These are phyloP conservation scores for Paecilomyces formosus DNA, from an alignment of 2,329 filamentous ascomycete genomes.

Conservation along the genomic window DNA sequence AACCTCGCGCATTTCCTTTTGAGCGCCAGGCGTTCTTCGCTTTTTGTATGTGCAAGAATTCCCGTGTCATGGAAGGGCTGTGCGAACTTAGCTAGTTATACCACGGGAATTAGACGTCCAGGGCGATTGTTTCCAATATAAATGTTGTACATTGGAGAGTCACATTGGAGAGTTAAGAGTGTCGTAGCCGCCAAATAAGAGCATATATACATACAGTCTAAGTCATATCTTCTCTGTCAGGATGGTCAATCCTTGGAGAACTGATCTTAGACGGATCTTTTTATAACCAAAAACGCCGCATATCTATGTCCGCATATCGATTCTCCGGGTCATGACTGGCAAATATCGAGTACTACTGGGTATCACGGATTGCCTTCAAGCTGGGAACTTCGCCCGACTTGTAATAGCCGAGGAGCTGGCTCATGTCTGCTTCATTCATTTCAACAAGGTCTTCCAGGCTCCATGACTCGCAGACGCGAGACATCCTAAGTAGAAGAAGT, in stretches of 20 bases:
- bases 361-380: slow-evolving; percentile 24
- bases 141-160: not conserved
- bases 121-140: not conserved
- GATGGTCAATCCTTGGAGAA: not conserved
- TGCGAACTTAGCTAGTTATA: not conserved
- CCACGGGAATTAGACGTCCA: not conserved
- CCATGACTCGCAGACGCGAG: slow-evolving; percentile 80
- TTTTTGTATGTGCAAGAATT: not conserved
- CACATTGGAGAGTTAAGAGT: no score
- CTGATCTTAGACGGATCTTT: not conserved
- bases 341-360: not conserved
- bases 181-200: not conserved
- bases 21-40: not conserved
- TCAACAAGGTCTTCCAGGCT: slow-evolving; percentile 75
- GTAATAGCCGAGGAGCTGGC: slow-evolving; percentile 71
- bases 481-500: slow-evolving; percentile 60
- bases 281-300: not conserved
- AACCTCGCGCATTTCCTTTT: not conserved
- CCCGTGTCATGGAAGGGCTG: not conserved
- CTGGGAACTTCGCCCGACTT: slow-evolving; percentile 30
- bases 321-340: not conserved
- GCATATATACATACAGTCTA: not conserved
- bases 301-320: not conserved
- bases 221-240: not conserved
- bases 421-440: slow-evolving; percentile 79